Evolutionary conservation across 148 eudicot genomes (phyloP), one percentile per base, ranked within the genome.

Genomic region (Camellia sinensis): DNA sequence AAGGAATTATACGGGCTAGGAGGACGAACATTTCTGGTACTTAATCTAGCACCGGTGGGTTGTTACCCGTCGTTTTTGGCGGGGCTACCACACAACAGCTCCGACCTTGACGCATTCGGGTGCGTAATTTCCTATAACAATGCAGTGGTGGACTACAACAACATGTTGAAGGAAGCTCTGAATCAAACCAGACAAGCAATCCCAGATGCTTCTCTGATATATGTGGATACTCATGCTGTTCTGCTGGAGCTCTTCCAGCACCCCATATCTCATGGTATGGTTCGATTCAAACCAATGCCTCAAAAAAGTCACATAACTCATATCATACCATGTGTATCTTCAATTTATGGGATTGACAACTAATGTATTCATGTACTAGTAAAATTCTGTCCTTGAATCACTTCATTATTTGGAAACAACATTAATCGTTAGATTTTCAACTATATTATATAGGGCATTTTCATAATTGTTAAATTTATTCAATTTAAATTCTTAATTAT

Each of bases 41-140:
- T 90, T 21, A 95, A 95, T 65, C 88, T 95, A 18, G 99, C 97
- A 57, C 99, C 97, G 29, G 85, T 93, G 17, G 97, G 97, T 45
- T 95, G 97, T 73, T 93, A 90, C 75, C 95, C 97, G 1, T 79
- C 94, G 10, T 89, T 89, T 71, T 67, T 95, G 79, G 90, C 78
- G 60, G 80, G 86, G 83, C 87, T 91, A 21, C 92, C 94, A 5
- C 96, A 91, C 56, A 64, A 67, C 46, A 66, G n/a, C 41, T 81
- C 94, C 0, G 97, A 93, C 65, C 57, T 91, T 44, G 96, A 95
- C 65, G 78, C 78, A 12, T 86, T 76, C 21, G 94, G 96, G 8
- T 93, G 97, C 89, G 82, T 90, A 87, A 80, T 81, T 6, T 87
- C 92, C 17, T 90, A 88, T 88, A 91, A 95, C 79, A 87, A 88